Evolutionary conservation across 306 rosid species (phyloP).

Genomic region (Spatholobus suberectus): DNA sequence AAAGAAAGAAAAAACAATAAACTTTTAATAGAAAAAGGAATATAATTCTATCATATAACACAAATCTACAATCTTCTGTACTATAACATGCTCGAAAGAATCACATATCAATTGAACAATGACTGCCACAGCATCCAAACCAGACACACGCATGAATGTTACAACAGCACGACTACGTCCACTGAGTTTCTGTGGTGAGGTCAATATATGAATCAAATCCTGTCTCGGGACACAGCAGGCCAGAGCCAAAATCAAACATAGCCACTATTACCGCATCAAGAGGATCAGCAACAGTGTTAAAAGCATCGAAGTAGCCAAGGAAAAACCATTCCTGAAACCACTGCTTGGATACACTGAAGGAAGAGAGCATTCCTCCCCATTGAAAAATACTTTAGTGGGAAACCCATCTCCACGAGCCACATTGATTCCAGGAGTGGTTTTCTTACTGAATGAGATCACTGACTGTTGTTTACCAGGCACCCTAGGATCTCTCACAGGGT

Average conservation of each 20-base stretch:
- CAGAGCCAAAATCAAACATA: constrained; percentile 15
- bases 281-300: constrained; percentile 44
- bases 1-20: not conserved
- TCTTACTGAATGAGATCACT: constrained; percentile 91
- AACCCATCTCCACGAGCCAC: constrained; percentile 80
- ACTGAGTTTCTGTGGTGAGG: constrained; percentile 35
- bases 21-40: constrained; percentile 17
- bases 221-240: constrained; percentile 7
- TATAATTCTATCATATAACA: constrained; percentile 34
- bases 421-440: constrained; percentile 68
- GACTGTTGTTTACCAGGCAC: constrained; percentile 98
- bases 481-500: constrained; percentile 77
- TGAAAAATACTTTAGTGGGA: constrained; percentile 88
- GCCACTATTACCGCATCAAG: constrained; percentile 52
- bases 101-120: constrained; percentile 37
- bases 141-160: constrained; percentile 41
- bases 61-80: constrained; percentile 43
- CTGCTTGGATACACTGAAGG: constrained; percentile 67
- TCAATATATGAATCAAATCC: constrained; percentile 36
- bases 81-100: constrained; percentile 42
- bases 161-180: constrained; percentile 34
- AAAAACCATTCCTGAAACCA: constrained; percentile 47
- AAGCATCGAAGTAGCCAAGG: constrained; percentile 40
- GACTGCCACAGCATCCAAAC: constrained; percentile 33
- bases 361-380: constrained; percentile 93